Evolutionary conservation across 306 rosid species (phyloP), one percentile per base, ranked within the genome.

Genomic region (Arachis hypogaea): DNA sequence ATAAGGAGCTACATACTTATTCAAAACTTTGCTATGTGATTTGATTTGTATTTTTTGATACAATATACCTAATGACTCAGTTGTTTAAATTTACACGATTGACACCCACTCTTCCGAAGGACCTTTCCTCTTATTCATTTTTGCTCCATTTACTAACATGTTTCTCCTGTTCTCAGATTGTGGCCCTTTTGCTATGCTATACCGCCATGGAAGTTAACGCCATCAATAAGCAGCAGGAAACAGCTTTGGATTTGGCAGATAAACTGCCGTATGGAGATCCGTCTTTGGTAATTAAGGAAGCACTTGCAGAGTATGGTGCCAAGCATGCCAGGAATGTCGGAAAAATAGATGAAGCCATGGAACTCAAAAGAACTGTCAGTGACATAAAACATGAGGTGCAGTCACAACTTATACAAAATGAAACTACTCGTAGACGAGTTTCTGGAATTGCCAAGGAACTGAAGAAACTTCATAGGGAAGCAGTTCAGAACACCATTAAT

Each of bases 381-480:
- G 99, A 94, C 66, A 94, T 94, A 71, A 94, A 84, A 77, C 97
- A 94, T 62, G 99, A 94, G 82, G 97, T 94, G 50, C 90, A 87
- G 63, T 89, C 97, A 14, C 97, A 94, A 30, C 91, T 89, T 40
- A 73, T 78, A 74, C 96, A 91, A 74, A 90, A 88, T 7, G 95
- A 92, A 80, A 92, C 81, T 59, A 94, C 99, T n/a, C 86, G 87
- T 7, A 77, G 90, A 12, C 77, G 97, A 68, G 97, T 94, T 72
- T 94, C 97, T 30, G 97, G 99, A 4, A 94, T 94, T 12, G 97
- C 97, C 12, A 94, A 94, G 84, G 99, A 94, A 73, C 78, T 94
- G 68, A 94, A 84, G 81, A 94, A 94, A 78, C 88, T 94, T 69
- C 99, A 94, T 47, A 84, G 97, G 77, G 95, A 94, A 77, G 99